Evolutionary conservation across 2,329 filamentous ascomycete genomes (phyloP), one percentile per base, ranked within the genome.

Genomic region (Fonsecaea monophora): DNA sequence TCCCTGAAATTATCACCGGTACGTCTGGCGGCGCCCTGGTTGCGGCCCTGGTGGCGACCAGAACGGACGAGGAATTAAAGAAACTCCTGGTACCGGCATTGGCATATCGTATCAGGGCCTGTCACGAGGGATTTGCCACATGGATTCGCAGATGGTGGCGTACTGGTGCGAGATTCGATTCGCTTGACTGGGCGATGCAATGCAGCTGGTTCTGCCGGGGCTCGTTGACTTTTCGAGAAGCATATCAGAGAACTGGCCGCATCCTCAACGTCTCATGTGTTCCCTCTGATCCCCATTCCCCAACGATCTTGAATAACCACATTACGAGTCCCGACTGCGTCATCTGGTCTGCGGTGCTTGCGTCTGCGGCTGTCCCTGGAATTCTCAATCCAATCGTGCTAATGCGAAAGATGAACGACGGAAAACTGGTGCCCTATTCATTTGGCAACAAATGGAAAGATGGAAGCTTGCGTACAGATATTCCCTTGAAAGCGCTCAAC

Each of bases 361-460:
- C 95, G 0, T 97, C 94, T 5, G 95, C 95, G 3, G 95, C 95
- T 4, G 95, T 99, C 0, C 95, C 95, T 0, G 95, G 95, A 1
- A 98, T 99, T 65, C 82, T 98, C 40, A 98, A 98, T 75, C 95
- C 95, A 0, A 94, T 99, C 1, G 87, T 99, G 7, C 92, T 92
- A 83, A 94, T 97, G 89, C 89, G 88, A 83, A 97, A 96, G 81
- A 91, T 86, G 61, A 83, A 85, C 18, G 87, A 93, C 67, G 94
- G 93, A 1, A 88, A 84, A 1, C 83, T 99, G 3, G 87, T 88
- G 0, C 95, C 95, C 0, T 99, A 97, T 78, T 96, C 92, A 0
- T 99, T 99, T 76, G 95, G 95, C 0, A 94, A 98, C 82, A 98
- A 98, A 80, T 99, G 95, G 95, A 99, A 99, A 79, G 95, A 99